Conservation (phyloP, 768 basidiomycete species). For the Hemileccinum impolitum region DNA sequence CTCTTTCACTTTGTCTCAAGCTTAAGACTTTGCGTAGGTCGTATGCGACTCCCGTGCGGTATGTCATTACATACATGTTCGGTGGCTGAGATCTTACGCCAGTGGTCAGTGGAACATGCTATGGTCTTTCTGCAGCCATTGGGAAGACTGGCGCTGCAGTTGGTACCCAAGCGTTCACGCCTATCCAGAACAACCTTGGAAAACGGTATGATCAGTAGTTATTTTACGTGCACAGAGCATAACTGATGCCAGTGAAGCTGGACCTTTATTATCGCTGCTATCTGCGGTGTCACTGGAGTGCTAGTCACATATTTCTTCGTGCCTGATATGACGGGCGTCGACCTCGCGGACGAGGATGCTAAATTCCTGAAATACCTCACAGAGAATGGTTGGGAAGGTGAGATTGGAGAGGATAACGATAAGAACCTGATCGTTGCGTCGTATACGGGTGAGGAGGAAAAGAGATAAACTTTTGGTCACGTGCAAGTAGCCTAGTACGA, state of each 20-base stretch:
- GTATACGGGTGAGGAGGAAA: slow-evolving; percentile 14
- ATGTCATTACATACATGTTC: slow-evolving; percentile 1
- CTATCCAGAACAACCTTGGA: slow-evolving; percentile 65
- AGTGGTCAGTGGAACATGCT: slow-evolving; percentile 55
- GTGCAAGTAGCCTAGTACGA: not conserved
- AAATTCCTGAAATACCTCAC: slow-evolving; percentile 58
- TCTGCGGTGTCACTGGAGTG: slow-evolving; percentile 61
- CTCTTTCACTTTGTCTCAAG: not conserved
- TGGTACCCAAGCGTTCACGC: slow-evolving; percentile 68
- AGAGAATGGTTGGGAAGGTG: slow-evolving; percentile 64
- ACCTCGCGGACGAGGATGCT: slow-evolving; percentile 63
- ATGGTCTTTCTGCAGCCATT: slow-evolving; percentile 64
- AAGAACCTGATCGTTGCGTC: slow-evolving; percentile 22
- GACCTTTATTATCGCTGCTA: slow-evolving; percentile 70
- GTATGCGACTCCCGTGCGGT: slow-evolving; percentile 63
- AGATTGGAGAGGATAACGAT: slow-evolving; percentile 55
- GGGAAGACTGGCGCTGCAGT: slow-evolving; percentile 73
- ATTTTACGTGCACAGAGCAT: not conserved
- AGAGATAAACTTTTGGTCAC: not conserved
- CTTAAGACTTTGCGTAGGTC: slow-evolving; percentile 37
- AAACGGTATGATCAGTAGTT: slow-evolving; percentile 41
- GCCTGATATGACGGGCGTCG: slow-evolving; percentile 63
- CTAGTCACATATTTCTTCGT: slow-evolving; percentile 66
- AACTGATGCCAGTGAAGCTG: slow-evolving; percentile 36
- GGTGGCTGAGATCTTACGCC: not conserved